Conservation (phyloP, 2,329 filamentous ascomycete genomes). For the Chrysosporium queenslandicum region DNA sequence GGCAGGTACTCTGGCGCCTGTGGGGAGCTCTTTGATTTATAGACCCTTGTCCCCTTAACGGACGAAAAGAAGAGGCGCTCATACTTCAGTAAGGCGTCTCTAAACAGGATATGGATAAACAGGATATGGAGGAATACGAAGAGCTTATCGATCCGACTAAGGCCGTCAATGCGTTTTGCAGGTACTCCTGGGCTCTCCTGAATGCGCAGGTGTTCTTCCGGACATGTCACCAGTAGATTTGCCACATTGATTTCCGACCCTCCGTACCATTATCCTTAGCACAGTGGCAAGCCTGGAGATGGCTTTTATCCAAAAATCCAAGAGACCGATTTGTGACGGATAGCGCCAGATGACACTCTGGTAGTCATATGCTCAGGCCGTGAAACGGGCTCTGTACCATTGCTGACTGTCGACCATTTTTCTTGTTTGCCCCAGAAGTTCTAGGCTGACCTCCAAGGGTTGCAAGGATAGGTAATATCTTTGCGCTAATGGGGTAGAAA, state of each 20-base stretch:
- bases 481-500: too few relatives aligned
- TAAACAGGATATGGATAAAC: not conserved
- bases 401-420: not conserved
- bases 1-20: not conserved
- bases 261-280: not conserved
- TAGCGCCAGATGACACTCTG: constrained; percentile 58
- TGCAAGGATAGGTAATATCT: too few relatives aligned
- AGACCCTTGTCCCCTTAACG: not conserved
- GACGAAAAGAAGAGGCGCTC: not conserved
- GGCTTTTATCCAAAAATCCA: too few relatives aligned
- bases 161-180: not conserved
- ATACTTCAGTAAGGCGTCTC: not conserved
- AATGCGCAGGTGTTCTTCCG: too few relatives aligned
- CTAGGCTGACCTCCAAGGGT: too few relatives aligned
- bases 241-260: not conserved
- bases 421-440: too few relatives aligned
- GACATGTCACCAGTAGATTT: too few relatives aligned
- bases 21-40: not conserved
- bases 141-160: not conserved
- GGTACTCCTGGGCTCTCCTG: not conserved
- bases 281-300: not conserved
- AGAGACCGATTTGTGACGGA: constrained; percentile 46
- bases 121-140: not conserved
- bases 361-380: constrained; percentile 53
- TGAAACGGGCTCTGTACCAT: constrained; percentile 20